Conservation (phyloP, 768 basidiomycete species). For the Artomyces pyxidatus region DNA sequence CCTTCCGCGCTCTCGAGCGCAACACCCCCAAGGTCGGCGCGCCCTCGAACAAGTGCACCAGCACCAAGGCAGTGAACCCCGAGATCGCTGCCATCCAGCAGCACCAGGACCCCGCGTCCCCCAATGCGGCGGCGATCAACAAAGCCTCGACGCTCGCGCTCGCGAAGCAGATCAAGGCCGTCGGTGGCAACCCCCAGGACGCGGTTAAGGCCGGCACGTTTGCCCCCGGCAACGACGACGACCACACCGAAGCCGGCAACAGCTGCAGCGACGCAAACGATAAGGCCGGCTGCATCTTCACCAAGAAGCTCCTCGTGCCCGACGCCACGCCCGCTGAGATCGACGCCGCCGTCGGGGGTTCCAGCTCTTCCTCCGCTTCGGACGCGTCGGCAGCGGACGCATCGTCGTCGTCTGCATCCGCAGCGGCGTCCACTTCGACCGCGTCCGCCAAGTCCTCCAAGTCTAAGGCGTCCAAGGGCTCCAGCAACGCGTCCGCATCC, state of each 20-base stretch:
- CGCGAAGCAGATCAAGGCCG: slow-evolving; percentile 50
- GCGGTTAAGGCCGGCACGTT: slow-evolving; percentile 58
- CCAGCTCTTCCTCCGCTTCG: slow-evolving; percentile 17
- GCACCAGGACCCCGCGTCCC: slow-evolving; percentile 58
- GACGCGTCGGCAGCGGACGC: not conserved
- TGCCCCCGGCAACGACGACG: slow-evolving; percentile 44
- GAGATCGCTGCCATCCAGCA: slow-evolving; percentile 59
- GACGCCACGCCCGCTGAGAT: slow-evolving; percentile 55
- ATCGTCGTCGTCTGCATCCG: slow-evolving; percentile 4
- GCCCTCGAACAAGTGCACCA: slow-evolving; percentile 38
- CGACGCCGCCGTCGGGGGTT: slow-evolving; percentile 38
- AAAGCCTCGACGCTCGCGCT: slow-evolving; percentile 56
- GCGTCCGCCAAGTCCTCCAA: not conserved
- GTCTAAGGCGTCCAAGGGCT: not conserved
- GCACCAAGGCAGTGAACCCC: slow-evolving; percentile 48
- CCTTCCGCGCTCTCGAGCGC: slow-evolving; percentile 58
- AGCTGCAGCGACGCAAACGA: slow-evolving; percentile 35
- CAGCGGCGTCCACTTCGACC: slow-evolving; percentile 14
- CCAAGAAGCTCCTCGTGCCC: slow-evolving; percentile 46
- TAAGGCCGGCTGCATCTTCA: slow-evolving; percentile 52
- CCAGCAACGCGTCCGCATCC: not conserved
- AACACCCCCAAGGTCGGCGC: slow-evolving; percentile 52
- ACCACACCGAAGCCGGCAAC: slow-evolving; percentile 42
- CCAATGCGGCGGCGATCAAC: slow-evolving; percentile 48
- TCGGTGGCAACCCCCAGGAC: slow-evolving; percentile 54